phyloP scores from a whole-genome alignment of 2,329 filamentous ascomycete species.

The Curvularia sp. region DNA sequence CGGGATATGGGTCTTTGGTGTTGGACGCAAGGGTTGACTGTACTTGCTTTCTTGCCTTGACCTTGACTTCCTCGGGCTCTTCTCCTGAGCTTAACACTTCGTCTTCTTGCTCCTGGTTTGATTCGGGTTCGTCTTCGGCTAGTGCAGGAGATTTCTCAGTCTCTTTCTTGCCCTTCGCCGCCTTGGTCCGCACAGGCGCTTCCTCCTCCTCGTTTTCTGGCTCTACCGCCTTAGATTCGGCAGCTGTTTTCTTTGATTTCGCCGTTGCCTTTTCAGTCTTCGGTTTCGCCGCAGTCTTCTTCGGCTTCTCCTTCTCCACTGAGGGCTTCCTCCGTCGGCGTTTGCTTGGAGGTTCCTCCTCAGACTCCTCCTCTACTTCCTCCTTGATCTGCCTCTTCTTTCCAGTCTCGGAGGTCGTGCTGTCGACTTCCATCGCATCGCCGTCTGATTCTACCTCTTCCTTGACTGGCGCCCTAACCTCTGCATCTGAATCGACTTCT shows the following conservation, averaged over 20 bases:
- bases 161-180: constrained; percentile 29
- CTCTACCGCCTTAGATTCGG: constrained; percentile 25
- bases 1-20: constrained; percentile 83
- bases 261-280: constrained; percentile 30
- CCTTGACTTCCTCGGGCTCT: constrained; percentile 73
- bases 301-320: constrained; percentile 28
- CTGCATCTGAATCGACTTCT: constrained; percentile 25
- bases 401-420: constrained; percentile 31
- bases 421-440: constrained; percentile 41
- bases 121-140: constrained; percentile 31
- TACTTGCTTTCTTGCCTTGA: constrained; percentile 79
- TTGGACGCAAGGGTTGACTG: constrained; percentile 76
- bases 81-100: constrained; percentile 62
- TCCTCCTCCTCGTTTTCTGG: constrained; percentile 35
- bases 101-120: constrained; percentile 47
- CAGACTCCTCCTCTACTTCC: constrained; percentile 42
- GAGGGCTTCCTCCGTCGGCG: constrained; percentile 45
- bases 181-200: constrained; percentile 23
- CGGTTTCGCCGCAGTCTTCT: constrained; percentile 28
- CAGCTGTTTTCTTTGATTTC: constrained; percentile 28
- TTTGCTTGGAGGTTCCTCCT: constrained; percentile 49
- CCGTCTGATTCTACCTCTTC: constrained; percentile 27
- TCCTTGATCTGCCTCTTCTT: constrained; percentile 45
- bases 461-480: constrained; percentile 31
- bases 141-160: constrained; percentile 32